These are phyloP conservation scores for Ustilago lituana DNA, from an alignment of 1,284 basidiomycete species.

Conservation along the genomic window DNA sequence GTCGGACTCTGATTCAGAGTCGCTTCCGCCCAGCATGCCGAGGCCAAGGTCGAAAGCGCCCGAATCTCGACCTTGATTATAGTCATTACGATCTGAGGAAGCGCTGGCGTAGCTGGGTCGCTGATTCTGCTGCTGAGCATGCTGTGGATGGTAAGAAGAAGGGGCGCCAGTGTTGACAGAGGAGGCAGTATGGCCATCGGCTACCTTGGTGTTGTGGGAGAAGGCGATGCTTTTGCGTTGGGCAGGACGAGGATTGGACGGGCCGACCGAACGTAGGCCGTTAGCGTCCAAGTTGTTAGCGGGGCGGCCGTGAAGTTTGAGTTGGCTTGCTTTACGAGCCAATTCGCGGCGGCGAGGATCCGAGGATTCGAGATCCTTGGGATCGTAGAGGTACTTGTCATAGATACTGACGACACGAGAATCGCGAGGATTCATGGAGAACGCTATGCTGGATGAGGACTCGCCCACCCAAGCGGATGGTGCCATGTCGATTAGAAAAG, in stretches of 20 bases:
- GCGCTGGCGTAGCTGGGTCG: slow-evolving; percentile 10
- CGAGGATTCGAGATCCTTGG: slow-evolving; percentile 48
- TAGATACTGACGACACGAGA: slow-evolving; percentile 59
- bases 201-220: slow-evolving; percentile 37
- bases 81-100: slow-evolving; percentile 8
- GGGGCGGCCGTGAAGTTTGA: slow-evolving; percentile 42
- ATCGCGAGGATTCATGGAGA: slow-evolving; percentile 45
- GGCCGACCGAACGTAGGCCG: slow-evolving; percentile 16
- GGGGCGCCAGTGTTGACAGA: slow-evolving; percentile 9
- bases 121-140: background rate
- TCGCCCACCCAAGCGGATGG: slow-evolving; percentile 32
- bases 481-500: slow-evolving; percentile 10
- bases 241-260: background rate
- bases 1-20: slow-evolving; percentile 49
- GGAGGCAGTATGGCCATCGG: slow-evolving; percentile 27
- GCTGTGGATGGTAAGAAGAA: slow-evolving; percentile 4
- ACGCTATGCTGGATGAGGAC: slow-evolving; percentile 38
- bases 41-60: slow-evolving; percentile 53
- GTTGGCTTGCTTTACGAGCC: slow-evolving; percentile 45
- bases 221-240: slow-evolving; percentile 47
- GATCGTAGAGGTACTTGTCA: slow-evolving; percentile 59
- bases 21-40: slow-evolving; percentile 46
- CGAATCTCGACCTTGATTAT: slow-evolving; percentile 35
- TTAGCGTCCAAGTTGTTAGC: slow-evolving; percentile 46
- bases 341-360: slow-evolving; percentile 51